Base-by-base conservation (phyloP, 257 asterid genomes). In the Solanum lignicaule region DNA sequence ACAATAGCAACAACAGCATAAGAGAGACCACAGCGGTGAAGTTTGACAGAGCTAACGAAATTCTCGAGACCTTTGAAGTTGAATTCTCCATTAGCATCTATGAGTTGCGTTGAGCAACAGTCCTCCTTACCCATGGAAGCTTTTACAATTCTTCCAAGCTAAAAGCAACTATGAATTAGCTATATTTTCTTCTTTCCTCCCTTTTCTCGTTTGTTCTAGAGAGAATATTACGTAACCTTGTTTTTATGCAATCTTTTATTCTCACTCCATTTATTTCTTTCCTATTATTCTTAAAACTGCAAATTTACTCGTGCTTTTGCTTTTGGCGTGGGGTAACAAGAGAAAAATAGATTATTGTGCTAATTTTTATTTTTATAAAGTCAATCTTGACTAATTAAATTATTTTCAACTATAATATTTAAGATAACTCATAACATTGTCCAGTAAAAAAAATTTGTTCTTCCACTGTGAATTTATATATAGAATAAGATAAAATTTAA, bases 1-100 rank as follows among this genome's bases (percentile, higher is more conserved):
- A 95, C 94, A 93, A 95, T 95, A 79, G 98, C 95, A 71, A 95
- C 98, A 32, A 95, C 93, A 33, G 94, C 97, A 86, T 95, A 95
- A 87, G 97, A 94, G 89, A 93, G 95, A 52, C 97, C 96, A 82
- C 94, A 91, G 3, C 74, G 78, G 65, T 89, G 78, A 87, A 92
- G 87, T 76, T 90, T 90, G 73, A 90, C 90, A 55, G 93, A 86
- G 60, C 72, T 85, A 39, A 85, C 9, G 65, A 92, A 92, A 43
- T 87, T 74, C 83, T 88, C 31, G 18, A 92, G 90, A 21, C 87
- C 93, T 41, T 86, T 88, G 31, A 87, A 85, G 83, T 91, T 90
- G 88, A 92, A 92, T 87, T 91, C 91, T 78, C 94, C 93, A 83
- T 91, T 88, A 58, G 69, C 92, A 88, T 89, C 69, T 25, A 91